phyloP scores from a whole-genome alignment of 2,329 filamentous ascomycete genomes.

The Falciphora oryzae region DNA sequence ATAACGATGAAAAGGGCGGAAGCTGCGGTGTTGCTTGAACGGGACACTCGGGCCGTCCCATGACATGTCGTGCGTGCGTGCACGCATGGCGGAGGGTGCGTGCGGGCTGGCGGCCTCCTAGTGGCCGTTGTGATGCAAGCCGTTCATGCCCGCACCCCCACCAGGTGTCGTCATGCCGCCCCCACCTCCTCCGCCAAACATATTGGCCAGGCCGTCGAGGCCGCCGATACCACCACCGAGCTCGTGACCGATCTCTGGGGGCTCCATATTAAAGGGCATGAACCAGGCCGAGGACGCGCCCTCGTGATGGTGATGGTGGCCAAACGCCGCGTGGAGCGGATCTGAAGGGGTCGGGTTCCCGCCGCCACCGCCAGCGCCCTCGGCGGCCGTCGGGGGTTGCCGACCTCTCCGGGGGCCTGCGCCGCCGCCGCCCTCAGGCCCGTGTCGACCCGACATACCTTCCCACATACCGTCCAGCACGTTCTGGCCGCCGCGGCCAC shows the following conservation, averaged over 20 bases:
- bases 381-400: slow-evolving; percentile 2
- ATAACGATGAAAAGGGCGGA: background rate
- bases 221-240: slow-evolving; percentile 33
- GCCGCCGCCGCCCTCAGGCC: slow-evolving; percentile 11
- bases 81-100: too few relatives aligned
- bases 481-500: slow-evolving; percentile 25
- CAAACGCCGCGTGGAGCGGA: slow-evolving; percentile 20
- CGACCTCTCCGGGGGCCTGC: background rate
- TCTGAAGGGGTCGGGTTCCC: slow-evolving; percentile 3
- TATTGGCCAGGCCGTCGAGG: slow-evolving; percentile 42
- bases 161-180: slow-evolving; percentile 32
- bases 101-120: background rate
- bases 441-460: slow-evolving; percentile 19
- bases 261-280: slow-evolving; percentile 87
- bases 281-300: slow-evolving; percentile 69
- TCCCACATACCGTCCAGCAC: slow-evolving; percentile 40
- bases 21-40: background rate
- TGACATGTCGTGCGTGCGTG: background rate
- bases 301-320: slow-evolving; percentile 31
- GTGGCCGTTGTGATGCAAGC: slow-evolving; percentile 13
- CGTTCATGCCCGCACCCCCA: slow-evolving; percentile 24
- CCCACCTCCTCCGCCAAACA: slow-evolving; percentile 37
- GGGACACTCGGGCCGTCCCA: slow-evolving; percentile 1
- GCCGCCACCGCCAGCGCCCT: background rate
- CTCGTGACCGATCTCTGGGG: slow-evolving; percentile 54